A percentile compares a stretch with the other conserved stretches of the same genome.
Conservation (phyloP, 78 protist species). For the Pigoraptor vietnamica region DNA sequence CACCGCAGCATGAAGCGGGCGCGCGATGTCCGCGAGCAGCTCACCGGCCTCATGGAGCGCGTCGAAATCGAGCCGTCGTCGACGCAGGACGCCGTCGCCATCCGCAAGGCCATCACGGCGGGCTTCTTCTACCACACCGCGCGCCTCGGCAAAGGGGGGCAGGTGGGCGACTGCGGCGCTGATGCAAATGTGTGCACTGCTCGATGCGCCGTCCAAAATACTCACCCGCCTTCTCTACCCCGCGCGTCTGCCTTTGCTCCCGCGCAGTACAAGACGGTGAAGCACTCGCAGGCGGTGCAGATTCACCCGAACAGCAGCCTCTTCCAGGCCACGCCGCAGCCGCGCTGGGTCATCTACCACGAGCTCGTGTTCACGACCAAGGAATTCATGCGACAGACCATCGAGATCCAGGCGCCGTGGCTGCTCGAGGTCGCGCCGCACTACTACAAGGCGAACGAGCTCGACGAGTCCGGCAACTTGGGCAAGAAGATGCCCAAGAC, state of each 20-base stretch:
- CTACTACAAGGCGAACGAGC: conserved; percentile 69
- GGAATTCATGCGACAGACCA: conserved; percentile 88
- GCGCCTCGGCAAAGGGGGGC: conserved; percentile 25
- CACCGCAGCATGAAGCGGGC: conserved; percentile 86
- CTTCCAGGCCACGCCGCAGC: conserved; percentile 42
- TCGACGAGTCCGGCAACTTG: conserved; percentile 6
- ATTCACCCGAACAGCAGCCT: conserved; percentile 74
- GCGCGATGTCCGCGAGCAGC: conserved; percentile 89
- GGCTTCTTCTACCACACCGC: conserved; percentile 90
- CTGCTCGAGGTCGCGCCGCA: conserved; percentile 96
- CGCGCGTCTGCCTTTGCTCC: too few species aligned
- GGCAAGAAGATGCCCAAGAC: conserved; percentile 63
- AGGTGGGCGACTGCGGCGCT: neutral
- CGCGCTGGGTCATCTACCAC: conserved; percentile 86
- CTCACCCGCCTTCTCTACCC: too few species aligned
- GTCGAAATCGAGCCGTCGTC: conserved; percentile 63
- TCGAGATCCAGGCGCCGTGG: conserved; percentile 93
- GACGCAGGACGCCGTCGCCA: conserved; percentile 30
- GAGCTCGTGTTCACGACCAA: conserved; percentile 83
- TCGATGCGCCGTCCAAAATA: too few species aligned
- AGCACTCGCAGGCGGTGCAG: conserved; percentile 35
- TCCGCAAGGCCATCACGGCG: conserved; percentile 74
- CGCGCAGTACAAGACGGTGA: conserved; percentile 61
- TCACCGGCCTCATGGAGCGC: conserved; percentile 71
- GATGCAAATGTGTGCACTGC: neutral